Evolutionary conservation across 202 grass and related monocot genomes (phyloP).

Genomic region (Sporobolus alterniflorus): DNA sequence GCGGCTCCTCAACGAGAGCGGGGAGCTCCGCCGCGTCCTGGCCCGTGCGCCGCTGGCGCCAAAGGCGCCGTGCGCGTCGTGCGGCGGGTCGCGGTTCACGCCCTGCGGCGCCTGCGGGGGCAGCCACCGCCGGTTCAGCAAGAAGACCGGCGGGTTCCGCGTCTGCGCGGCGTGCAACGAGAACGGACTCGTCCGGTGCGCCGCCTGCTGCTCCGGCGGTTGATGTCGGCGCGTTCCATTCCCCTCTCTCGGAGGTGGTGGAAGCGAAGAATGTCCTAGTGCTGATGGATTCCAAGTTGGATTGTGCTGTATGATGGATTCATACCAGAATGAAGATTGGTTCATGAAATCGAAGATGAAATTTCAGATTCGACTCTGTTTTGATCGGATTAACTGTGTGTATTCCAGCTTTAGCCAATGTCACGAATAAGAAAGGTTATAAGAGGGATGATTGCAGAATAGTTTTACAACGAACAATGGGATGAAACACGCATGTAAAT

Average conservation of each 20-base stretch:
- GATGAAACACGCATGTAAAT: too few relatives aligned
- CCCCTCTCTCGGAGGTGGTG: neutral
- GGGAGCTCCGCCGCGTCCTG: conserved; percentile 70
- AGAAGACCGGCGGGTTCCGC: conserved; percentile 79
- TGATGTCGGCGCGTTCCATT: conserved; percentile 29
- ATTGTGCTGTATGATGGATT: conserved; percentile 31
- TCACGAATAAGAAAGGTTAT: conserved; percentile 38
- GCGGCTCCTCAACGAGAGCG: conserved; percentile 78
- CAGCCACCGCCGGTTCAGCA: conserved; percentile 79
- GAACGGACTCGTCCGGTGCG: conserved; percentile 85
- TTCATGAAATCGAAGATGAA: neutral
- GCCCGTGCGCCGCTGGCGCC: conserved; percentile 42
- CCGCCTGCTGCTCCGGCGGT: conserved; percentile 39
- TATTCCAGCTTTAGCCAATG: conserved; percentile 19
- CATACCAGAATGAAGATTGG: conserved; percentile 19
- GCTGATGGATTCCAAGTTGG: neutral
- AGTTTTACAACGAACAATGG: neutral
- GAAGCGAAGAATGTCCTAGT: neutral
- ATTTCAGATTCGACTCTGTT: conserved; percentile 2
- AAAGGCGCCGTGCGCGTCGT: conserved; percentile 52
- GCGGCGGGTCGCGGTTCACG: conserved; percentile 67
- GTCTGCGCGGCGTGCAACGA: conserved; percentile 92
- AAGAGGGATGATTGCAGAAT: neutral
- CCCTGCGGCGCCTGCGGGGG: conserved; percentile 72
- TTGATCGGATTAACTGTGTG: neutral